These are phyloP conservation scores for Fusarium sambucinum DNA, from an alignment of 2,329 filamentous ascomycete genomes.

Conservation along the genomic window DNA sequence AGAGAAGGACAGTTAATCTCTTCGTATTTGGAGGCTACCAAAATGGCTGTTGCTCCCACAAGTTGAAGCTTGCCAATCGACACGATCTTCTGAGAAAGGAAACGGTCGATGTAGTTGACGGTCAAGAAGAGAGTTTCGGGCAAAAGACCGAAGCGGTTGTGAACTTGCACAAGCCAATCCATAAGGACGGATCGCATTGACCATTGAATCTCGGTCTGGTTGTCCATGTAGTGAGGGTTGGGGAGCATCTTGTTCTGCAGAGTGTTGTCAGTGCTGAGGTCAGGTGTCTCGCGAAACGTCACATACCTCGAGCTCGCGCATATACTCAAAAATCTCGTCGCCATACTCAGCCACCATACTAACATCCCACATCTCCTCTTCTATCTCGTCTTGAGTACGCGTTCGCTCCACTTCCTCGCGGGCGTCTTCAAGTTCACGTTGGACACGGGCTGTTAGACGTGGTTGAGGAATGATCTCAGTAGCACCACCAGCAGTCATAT, in stretches of 20 bases:
- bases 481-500: constrained; percentile 64
- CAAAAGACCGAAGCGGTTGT: constrained; percentile 88
- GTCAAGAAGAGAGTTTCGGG: constrained; percentile 95
- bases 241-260: constrained; percentile 81
- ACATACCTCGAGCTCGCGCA: constrained; percentile 86
- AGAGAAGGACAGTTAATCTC: constrained; percentile 98
- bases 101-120: constrained; percentile 97
- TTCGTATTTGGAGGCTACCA: constrained; percentile 97
- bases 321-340: constrained; percentile 94
- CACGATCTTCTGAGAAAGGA: constrained; percentile 93
- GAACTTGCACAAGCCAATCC: constrained; percentile 98
- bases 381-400: constrained; percentile 77
- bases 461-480: constrained; percentile 75
- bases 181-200: constrained; percentile 97
- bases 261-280: constrained; percentile 42
- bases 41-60: constrained; percentile 94
- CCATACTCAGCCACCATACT: constrained; percentile 98
- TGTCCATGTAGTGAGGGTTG: constrained; percentile 95
- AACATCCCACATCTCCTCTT: constrained; percentile 92
- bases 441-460: constrained; percentile 74
- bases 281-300: not conserved
- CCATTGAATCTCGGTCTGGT: constrained; percentile 98
- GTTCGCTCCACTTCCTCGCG: constrained; percentile 76
- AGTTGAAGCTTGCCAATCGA: constrained; percentile 95
- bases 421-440: constrained; percentile 77